These are phyloP conservation scores for Dianthus caryophyllus DNA, from an alignment of 148 eudicot genomes.

Conservation along the genomic window DNA sequence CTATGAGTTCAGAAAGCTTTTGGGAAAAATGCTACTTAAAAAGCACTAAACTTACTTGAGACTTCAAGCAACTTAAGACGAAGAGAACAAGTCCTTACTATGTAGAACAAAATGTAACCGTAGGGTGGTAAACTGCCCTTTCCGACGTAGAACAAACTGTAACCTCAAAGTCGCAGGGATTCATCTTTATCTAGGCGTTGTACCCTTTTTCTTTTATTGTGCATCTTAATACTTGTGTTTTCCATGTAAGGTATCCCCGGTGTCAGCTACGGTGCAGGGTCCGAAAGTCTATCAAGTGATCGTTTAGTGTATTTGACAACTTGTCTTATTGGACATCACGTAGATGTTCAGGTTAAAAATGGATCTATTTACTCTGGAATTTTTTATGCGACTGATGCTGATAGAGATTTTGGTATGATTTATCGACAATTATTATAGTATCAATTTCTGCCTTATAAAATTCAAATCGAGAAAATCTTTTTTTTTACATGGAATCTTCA, in stretches of 20 bases:
- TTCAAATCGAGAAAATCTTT: background rate
- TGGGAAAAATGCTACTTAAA: too few species aligned
- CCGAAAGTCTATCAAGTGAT: conserved; percentile 51
- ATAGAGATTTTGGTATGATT: conserved; percentile 73
- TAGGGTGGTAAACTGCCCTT: too few species aligned
- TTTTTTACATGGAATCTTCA: conserved; percentile 1
- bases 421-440: background rate
- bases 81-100: too few species aligned
- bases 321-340: conserved; percentile 83
- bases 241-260: conserved; percentile 33
- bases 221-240: conserved; percentile 11
- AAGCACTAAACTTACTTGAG: too few species aligned
- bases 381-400: conserved; percentile 70
- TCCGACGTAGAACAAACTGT: background rate
- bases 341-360: conserved; percentile 86
- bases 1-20: too few species aligned
- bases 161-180: background rate
- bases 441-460: background rate
- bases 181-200: background rate
- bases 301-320: conserved; percentile 66
- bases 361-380: conserved; percentile 80
- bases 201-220: background rate
- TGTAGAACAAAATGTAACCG: too few species aligned
- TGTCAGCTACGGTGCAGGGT: conserved; percentile 34
- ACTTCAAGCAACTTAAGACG: too few species aligned